Conservation (phyloP, 345 rosid genomes). For the Geranium rotundifolium region DNA sequence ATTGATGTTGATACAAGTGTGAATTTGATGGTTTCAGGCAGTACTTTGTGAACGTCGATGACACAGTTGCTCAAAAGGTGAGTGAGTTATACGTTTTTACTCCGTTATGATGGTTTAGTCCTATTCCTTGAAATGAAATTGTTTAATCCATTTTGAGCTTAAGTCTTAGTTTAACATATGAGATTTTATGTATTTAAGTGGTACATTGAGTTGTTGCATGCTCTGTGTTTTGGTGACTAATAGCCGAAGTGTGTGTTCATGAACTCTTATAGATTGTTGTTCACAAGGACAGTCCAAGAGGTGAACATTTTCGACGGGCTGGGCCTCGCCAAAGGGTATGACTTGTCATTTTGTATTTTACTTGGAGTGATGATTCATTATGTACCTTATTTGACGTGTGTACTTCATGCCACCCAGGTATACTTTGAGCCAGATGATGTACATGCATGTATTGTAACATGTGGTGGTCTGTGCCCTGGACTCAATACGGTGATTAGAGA, state of each 20-base stretch:
- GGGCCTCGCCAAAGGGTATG: constrained; percentile 80
- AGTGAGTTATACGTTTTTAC: constrained; percentile 20
- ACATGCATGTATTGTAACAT: constrained; percentile 74
- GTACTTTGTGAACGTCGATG: constrained; percentile 72
- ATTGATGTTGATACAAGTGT: not conserved
- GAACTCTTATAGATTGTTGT: constrained; percentile 45
- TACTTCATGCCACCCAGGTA: constrained; percentile 28
- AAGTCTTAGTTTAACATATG: not conserved
- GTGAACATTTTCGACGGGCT: constrained; percentile 77
- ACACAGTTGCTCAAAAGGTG: constrained; percentile 67
- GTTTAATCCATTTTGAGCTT: not conserved
- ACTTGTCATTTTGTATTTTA: not conserved
- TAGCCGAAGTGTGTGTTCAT: not conserved
- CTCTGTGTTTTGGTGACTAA: not conserved
- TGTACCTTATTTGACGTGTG: not conserved
- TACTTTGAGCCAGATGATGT: constrained; percentile 71
- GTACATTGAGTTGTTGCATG: too few relatives aligned
- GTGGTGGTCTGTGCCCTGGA: constrained; percentile 91
- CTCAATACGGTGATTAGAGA: too few relatives aligned
- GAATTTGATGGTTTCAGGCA: constrained; percentile 45
- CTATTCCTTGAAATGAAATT: not conserved
- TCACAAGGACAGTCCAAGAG: constrained; percentile 67
- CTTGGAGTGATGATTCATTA: not conserved
- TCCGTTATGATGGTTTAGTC: not conserved
- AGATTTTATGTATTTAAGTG: too few relatives aligned